Base-by-base conservation (phyloP, 164 flowering plant species). In the Malania oleifera region DNA sequence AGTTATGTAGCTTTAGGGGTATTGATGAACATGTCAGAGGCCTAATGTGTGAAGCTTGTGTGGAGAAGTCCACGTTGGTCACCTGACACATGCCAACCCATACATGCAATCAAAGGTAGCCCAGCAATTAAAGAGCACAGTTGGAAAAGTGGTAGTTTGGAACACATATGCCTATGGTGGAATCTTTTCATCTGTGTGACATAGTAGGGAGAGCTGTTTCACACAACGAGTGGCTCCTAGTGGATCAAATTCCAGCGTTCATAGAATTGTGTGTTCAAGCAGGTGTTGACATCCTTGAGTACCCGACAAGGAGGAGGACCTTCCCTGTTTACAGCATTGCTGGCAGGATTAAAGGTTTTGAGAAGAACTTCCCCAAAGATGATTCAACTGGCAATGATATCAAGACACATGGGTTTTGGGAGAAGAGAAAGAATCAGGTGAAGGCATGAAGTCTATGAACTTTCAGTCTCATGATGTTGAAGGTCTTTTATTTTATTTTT, bases 171-270 rank as follows among this genome's bases (percentile, higher is more conserved):
- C 80, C 82, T 41, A 26, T 45, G 24, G 74, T 77, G 27, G 81
- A 77, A 53, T 75, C 80, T 27, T 82, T 75, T 61, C 87, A 82
- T 70, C 72, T 77, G 17, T 80, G 80, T 52, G 87, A 82, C 51
- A 62, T 84, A 56, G 7, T 82, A 43, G 81, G 83, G 27, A 78
- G 80, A 67, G 81, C 78, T 53, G 82, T 82, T 50, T 68, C 78
- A 50, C 87, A 82, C 57, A 61, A 76, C 23, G 82, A 80, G 41
- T 49, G 73, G 50, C 74, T 80, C 17, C 55, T 51, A 23, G 80
- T 78, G 43, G 84, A 80, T 52, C 77, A 73, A 5, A 68, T 82
- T 49, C 81, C 80, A 22, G 82, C 87, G 4, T 62, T 82, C 38
- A 50, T 71, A 19, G 87, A 80, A 59, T 60, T 82, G 59, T 80